phyloP scores from a whole-genome alignment of 441 rosid genomes.

The Aquilaria agallochum region DNA sequence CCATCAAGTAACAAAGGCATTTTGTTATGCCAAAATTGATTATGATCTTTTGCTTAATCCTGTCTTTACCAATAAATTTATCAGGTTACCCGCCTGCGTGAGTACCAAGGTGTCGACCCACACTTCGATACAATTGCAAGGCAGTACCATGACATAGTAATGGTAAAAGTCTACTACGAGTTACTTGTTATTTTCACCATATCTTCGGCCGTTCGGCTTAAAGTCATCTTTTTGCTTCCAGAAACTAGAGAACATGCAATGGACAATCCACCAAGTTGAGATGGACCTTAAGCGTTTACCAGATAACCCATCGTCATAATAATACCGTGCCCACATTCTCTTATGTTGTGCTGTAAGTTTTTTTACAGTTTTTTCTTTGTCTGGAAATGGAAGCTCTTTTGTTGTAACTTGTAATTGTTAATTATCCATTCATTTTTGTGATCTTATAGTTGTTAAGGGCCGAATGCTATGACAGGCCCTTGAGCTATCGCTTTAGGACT shows the following conservation, averaged over 20 bases:
- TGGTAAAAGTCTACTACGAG: conserved; percentile 38
- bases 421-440: too few species aligned
- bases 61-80: conserved; percentile 1
- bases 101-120: conserved; percentile 97
- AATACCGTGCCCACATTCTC: too few species aligned
- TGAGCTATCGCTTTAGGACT: too few species aligned
- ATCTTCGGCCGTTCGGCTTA: conserved; percentile 9
- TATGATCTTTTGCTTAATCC: neutral
- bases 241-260: conserved; percentile 93
- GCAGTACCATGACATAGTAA: conserved; percentile 90
- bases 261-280: conserved; percentile 96
- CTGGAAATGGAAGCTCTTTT: too few species aligned
- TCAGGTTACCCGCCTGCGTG: conserved; percentile 88
- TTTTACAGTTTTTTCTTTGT: too few species aligned
- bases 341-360: too few species aligned
- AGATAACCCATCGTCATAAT: conserved; percentile 28
- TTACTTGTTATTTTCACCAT: neutral
- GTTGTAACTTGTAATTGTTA: too few species aligned
- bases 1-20: neutral
- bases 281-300: conserved; percentile 77
- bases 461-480: too few species aligned
- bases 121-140: conserved; percentile 86
- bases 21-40: neutral
- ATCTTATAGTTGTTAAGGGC: too few species aligned
- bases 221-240: conserved; percentile 25